phyloP scores from a whole-genome alignment of 176 grass and related monocot genomes.

The Tuctoria greenei region DNA sequence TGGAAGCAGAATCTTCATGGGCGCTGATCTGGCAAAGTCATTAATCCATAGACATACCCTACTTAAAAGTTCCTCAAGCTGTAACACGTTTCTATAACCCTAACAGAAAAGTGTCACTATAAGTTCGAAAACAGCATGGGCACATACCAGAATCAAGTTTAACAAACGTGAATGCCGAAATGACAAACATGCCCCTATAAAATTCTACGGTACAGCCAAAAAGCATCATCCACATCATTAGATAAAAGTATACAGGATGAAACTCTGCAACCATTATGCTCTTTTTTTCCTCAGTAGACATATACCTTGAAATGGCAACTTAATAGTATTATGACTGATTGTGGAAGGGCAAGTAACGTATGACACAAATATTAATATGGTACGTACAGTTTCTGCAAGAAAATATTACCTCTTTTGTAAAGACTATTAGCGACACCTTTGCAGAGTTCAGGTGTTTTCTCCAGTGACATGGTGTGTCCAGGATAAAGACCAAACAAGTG shows the following conservation, averaged over 20 bases:
- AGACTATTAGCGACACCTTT: constrained; percentile 78
- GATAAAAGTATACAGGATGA: too few relatives aligned
- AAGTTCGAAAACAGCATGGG: background rate
- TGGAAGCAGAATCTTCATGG: background rate
- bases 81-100: background rate
- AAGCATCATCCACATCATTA: too few relatives aligned
- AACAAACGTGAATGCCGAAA: background rate
- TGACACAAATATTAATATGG: background rate
- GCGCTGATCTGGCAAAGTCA: background rate
- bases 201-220: background rate
- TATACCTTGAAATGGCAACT: too few relatives aligned
- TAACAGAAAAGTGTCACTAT: background rate
- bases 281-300: too few relatives aligned
- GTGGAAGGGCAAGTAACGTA: too few relatives aligned
- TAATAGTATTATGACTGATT: too few relatives aligned
- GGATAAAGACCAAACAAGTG: constrained; percentile 93
- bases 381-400: background rate
- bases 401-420: constrained; percentile 70
- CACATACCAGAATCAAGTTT: background rate
- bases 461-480: constrained; percentile 75
- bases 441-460: constrained; percentile 62
- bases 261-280: too few relatives aligned
- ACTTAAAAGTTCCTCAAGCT: background rate
- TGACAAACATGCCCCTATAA: background rate
- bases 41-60: background rate